Evolutionary conservation across 768 basidiomycete genomes (phyloP).

Genomic region (Termitomyces sp.): DNA sequence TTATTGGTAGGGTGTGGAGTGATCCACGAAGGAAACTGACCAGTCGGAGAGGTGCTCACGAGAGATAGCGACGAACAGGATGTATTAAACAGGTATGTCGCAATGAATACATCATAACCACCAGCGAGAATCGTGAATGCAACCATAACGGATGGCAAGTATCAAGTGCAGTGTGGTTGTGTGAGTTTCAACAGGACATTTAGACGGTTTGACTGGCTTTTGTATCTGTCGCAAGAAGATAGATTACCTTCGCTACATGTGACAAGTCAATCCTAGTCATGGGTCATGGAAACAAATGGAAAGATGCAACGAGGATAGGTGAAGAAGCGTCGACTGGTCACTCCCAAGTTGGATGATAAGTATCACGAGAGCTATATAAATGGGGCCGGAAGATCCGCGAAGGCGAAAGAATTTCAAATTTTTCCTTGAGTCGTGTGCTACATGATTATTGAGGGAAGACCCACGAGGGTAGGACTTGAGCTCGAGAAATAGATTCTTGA

Average conservation of each 20-base stretch:
- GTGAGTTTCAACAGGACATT: not conserved
- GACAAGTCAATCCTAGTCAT: not conserved
- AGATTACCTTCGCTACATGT: not conserved
- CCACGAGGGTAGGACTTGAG: not conserved
- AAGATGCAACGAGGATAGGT: not conserved
- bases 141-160: constrained; percentile 38
- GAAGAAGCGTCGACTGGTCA: not conserved
- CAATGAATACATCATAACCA: constrained; percentile 56
- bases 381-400: not conserved
- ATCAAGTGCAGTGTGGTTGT: not conserved
- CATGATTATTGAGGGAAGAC: not conserved
- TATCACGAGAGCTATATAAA: not conserved
- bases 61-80: constrained; percentile 41
- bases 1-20: constrained; percentile 47
- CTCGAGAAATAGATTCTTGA: not conserved
- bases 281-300: not conserved
- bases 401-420: not conserved
- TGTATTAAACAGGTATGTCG: constrained; percentile 57
- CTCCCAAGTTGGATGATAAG: not conserved
- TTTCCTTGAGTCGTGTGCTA: not conserved
- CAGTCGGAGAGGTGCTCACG: constrained; percentile 41
- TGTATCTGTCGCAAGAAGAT: not conserved
- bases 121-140: constrained; percentile 65
- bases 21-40: constrained; percentile 57
- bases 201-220: not conserved